These are phyloP conservation scores for Euclidium syriacum DNA, from an alignment of 345 rosid genomes.

Conservation along the genomic window DNA sequence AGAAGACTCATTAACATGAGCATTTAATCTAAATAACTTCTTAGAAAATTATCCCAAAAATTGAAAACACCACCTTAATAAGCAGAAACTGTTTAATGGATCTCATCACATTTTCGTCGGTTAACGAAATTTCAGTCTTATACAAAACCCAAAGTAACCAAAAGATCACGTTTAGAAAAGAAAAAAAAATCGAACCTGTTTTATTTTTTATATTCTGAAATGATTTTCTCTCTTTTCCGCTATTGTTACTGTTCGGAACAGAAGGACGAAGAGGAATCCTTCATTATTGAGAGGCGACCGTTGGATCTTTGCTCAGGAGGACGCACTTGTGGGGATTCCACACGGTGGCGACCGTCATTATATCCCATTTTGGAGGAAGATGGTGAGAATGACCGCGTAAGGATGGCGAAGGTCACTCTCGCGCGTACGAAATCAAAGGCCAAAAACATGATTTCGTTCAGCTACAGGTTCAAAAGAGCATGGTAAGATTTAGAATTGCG, in stretches of 20 bases:
- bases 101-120: background rate
- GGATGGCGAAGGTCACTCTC: background rate
- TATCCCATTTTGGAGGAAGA: slow-evolving; percentile 18
- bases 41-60: background rate
- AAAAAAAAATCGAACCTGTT: background rate
- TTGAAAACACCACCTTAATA: background rate
- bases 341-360: slow-evolving; percentile 27
- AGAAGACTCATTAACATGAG: background rate
- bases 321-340: background rate
- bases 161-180: background rate
- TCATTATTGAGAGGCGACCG: background rate
- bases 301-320: background rate
- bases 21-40: background rate
- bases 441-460: background rate
- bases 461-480: slow-evolving; percentile 7
- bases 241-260: slow-evolving; percentile 14
- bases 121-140: background rate
- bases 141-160: background rate
- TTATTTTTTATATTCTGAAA: background rate
- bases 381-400: background rate
- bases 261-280: background rate
- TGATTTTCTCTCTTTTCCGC: background rate
- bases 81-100: background rate
- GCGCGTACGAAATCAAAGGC: background rate
- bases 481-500: too few relatives aligned